Base-by-base conservation (phyloP, 768 basidiomycete species). In the Lactifluus echinatus region DNA sequence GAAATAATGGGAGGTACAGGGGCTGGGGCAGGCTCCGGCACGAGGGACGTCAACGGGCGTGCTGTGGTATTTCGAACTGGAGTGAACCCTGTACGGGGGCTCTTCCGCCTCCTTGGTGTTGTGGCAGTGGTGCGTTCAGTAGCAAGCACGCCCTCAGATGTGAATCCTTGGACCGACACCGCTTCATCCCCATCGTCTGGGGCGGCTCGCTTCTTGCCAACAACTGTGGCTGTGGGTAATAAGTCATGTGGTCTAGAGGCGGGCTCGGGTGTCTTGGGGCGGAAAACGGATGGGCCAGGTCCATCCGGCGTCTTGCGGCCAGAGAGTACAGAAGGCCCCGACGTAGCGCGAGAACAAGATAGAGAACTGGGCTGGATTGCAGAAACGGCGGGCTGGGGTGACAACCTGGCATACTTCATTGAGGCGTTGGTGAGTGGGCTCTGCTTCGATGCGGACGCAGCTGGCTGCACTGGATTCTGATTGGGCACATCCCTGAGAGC, bases 121-220 rank as follows among this genome's bases (percentile, higher is more conserved):
- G 69, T 68, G 53, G 72, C 67, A 8, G 55, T 63, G 54, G 65
- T 74, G 21, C 75, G 71, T 26, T 78, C 68, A n/a, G 48, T 43
- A 50, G 65, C 37, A 53, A 70, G 67, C 34, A 64, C 64, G 39
- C 80, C 76, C 10, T 84, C 83, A 0, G 73, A 72, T 36, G 77
- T 83, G 72, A 80, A 87, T 3, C 74, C 84, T 65, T 89, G 86
- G 0, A 79, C 77, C 24, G 86, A 84, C 26, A 85, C 70, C 51
- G 63, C 66, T 61, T 75, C 72, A 49, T 88, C 86, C 60, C 85
- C 86, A 63, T 90, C 87, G 54, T 89, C 88, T 2, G 89, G 88
- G 26, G 82, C 84, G 23, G 81, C 79, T 11, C 88, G 79, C 66
- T 89, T 90, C 73, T 82, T 84, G 29, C 85, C 83, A 28, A 66